A percentile compares a stretch with the other conserved stretches of the same genome.
Conservation (phyloP, 495 filamentous ascomycete species). For the Penicillium verhagenii region DNA sequence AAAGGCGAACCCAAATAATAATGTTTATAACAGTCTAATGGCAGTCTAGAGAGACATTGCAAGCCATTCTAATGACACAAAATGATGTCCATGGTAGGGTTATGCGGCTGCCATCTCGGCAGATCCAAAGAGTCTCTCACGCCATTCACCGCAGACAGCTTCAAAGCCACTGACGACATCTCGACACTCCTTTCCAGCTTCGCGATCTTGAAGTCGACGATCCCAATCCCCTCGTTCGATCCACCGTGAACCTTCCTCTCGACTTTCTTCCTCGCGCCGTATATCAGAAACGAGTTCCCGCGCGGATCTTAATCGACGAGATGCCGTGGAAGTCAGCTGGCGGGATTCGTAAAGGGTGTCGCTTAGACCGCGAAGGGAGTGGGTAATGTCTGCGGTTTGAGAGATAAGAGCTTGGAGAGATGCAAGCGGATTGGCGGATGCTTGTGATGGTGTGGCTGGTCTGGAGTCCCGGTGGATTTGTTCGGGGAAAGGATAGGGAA, state of each 20-base stretch:
- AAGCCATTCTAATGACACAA: not conserved
- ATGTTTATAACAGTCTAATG: conserved; percentile 21
- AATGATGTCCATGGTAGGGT: conserved; percentile 4
- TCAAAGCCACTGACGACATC: conserved; percentile 93
- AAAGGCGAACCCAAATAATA: not conserved
- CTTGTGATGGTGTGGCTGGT: conserved; percentile 36
- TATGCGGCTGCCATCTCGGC: conserved; percentile 39
- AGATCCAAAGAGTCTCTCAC: conserved; percentile 52
- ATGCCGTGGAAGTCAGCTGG: conserved; percentile 77
- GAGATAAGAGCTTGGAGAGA: conserved; percentile 53
- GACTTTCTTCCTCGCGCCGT: conserved; percentile 73
- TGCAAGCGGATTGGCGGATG: conserved; percentile 45
- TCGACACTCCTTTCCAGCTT: conserved; percentile 74
- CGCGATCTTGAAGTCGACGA: conserved; percentile 65
- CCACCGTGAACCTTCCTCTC: conserved; percentile 78
- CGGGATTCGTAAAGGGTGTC: conserved; percentile 94
- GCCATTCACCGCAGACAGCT: conserved; percentile 69
- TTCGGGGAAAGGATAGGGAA: conserved; percentile 51
- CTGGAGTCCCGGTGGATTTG: conserved; percentile 49
- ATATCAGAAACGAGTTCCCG: conserved; percentile 82
- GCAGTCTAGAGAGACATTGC: conserved; percentile 1
- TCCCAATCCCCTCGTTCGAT: conserved; percentile 80
- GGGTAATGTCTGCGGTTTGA: conserved; percentile 71
- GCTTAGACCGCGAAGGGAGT: conserved; percentile 78
- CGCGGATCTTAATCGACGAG: conserved; percentile 69